Conservation (phyloP, 2,329 filamentous ascomycete genomes). For the Phaeosphaeria sp. region DNA sequence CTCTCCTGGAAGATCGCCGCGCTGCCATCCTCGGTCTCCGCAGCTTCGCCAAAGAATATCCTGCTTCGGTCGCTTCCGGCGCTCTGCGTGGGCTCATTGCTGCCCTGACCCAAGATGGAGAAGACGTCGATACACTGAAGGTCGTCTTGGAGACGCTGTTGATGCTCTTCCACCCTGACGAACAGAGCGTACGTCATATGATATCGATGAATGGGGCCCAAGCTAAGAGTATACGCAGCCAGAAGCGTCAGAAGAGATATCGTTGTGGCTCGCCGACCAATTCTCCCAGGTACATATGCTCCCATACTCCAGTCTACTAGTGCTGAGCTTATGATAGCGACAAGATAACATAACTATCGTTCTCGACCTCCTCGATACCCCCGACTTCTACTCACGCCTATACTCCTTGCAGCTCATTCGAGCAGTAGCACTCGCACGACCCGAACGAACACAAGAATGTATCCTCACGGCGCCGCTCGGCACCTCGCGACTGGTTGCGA, state of each 20-base stretch:
- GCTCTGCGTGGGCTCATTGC: conserved; percentile 88
- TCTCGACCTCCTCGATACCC: conserved; percentile 84
- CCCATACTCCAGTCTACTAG: conserved; percentile 22
- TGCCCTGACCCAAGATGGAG: conserved; percentile 83
- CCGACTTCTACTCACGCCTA: conserved; percentile 88
- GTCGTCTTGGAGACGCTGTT: conserved; percentile 92
- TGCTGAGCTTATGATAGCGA: conserved; percentile 67
- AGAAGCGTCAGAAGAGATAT: conserved; percentile 95
- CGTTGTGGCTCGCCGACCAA: conserved; percentile 94
- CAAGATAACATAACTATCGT: conserved; percentile 96
- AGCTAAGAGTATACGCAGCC: conserved; percentile 61
- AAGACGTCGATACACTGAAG: conserved; percentile 96
- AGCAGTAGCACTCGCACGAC: conserved; percentile 82
- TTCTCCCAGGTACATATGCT: conserved; percentile 77
- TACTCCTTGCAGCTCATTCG: conserved; percentile 90
- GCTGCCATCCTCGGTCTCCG: conserved; percentile 91
- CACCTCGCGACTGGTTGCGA: conserved; percentile 82
- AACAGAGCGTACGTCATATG: conserved; percentile 54
- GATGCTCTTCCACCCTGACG: conserved; percentile 82
- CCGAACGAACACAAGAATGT: conserved; percentile 93
- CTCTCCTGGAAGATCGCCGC: conserved; percentile 90
- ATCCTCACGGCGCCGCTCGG: conserved; percentile 88
- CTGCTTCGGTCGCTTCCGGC: conserved; percentile 92
- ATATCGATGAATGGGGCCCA: not conserved
- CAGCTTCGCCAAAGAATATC: conserved; percentile 96